phyloP scores from a whole-genome alignment of 345 rosid genomes.

The Brassica rapa region DNA sequence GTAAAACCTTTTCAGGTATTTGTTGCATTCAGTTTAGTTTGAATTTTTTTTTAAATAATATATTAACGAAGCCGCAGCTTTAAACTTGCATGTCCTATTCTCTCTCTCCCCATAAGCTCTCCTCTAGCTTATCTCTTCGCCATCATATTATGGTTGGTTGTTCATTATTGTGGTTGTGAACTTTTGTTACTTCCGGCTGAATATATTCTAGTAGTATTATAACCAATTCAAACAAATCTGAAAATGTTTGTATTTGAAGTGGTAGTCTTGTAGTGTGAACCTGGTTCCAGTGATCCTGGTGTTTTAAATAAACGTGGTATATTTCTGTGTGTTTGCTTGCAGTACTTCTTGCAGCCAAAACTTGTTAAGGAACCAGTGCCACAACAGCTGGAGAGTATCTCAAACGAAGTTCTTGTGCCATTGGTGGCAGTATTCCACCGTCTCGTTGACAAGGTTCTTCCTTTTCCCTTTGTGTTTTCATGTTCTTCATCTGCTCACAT shows the following conservation, averaged over 20 bases:
- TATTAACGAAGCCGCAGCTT: conserved; percentile 5
- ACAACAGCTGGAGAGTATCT: conserved; percentile 65
- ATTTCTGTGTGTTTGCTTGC: conserved; percentile 31
- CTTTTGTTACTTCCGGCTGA: conserved; percentile 15
- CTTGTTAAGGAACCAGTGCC: conserved; percentile 83
- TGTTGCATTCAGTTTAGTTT: background rate
- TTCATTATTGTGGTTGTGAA: background rate
- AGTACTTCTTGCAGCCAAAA: conserved; percentile 88
- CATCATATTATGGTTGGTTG: conserved; percentile 12
- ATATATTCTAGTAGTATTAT: background rate
- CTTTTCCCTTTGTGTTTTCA: conserved; percentile 17
- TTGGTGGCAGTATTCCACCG: conserved; percentile 56
- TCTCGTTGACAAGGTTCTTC: conserved; percentile 65
- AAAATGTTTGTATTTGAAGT: conserved; percentile 15
- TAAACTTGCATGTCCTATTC: background rate
- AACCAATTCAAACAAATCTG: conserved; percentile 3
- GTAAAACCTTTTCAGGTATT: conserved; percentile 84
- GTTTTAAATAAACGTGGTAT: background rate
- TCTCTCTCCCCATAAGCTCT: background rate
- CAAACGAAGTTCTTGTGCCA: conserved; percentile 68
- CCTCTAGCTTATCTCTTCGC: background rate
- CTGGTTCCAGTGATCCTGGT: conserved; percentile 1
- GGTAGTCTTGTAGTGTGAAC: conserved; percentile 9
- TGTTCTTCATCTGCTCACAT: conserved; percentile 21
- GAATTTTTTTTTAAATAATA: too few relatives aligned